Conservation (phyloP, 179 eudicot genomes). For the Sideroxylon spinosum region DNA sequence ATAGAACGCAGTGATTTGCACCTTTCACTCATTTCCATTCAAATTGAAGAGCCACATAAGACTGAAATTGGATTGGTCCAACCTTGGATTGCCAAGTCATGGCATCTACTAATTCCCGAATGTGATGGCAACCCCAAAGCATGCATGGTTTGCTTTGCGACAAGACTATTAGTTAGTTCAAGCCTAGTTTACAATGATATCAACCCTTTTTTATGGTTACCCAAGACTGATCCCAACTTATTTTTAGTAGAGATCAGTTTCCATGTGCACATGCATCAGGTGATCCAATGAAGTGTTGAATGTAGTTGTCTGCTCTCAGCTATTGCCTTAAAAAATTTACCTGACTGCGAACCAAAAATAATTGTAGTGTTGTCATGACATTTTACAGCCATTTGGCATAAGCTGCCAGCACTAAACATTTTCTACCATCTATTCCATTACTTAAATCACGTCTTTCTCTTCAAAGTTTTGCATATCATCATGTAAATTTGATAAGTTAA, state of each 20-base stretch:
- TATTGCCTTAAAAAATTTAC: neutral
- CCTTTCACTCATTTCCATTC: constrained; percentile 5
- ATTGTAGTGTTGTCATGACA: neutral
- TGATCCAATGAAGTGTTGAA: neutral
- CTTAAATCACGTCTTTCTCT: constrained; percentile 4
- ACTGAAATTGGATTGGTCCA: neutral
- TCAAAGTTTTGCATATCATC: neutral
- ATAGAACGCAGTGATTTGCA: neutral
- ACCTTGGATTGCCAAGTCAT: neutral
- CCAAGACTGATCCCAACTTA: neutral
- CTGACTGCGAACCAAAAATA: neutral
- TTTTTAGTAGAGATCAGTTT: neutral
- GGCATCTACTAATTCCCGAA: neutral
- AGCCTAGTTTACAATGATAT: neutral
- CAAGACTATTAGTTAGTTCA: neutral
- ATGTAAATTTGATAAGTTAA: neutral
- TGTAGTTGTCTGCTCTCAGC: neutral
- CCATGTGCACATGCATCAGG: neutral
- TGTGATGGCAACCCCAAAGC: neutral
- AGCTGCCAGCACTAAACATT: neutral
- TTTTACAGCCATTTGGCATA: constrained; percentile 7
- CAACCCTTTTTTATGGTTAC: neutral
- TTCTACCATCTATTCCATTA: neutral
- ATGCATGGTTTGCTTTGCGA: neutral
- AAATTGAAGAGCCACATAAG: neutral